Evolutionary conservation across 1,139 yeast genomes (phyloP).

Genomic region (Geotrichum phurueaensis): DNA sequence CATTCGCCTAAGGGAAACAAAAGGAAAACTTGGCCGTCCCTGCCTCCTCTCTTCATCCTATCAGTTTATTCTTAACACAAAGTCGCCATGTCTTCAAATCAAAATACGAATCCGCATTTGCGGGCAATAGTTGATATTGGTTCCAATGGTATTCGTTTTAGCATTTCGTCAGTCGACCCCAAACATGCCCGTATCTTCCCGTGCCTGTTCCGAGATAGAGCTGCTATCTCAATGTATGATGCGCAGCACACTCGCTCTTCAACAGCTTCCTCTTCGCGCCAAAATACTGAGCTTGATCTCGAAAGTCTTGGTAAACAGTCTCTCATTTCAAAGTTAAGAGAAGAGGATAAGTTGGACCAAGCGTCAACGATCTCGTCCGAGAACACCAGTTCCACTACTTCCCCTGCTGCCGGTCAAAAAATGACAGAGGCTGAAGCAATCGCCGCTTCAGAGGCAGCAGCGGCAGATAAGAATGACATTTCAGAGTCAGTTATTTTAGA

Average conservation of each 20-base stretch:
- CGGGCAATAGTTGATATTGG: slow-evolving; percentile 56
- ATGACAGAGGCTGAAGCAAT: slow-evolving; percentile 14
- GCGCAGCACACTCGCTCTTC: slow-evolving; percentile 30
- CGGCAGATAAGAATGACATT: slow-evolving; percentile 44
- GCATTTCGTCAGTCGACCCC: slow-evolving; percentile 57
- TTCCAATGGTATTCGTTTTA: slow-evolving; percentile 60
- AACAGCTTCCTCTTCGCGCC: not conserved
- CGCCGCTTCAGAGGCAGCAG: slow-evolving; percentile 21
- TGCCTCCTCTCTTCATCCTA: not conserved
- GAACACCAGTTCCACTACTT: not conserved
- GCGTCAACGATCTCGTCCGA: slow-evolving; percentile 5
- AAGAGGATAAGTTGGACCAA: slow-evolving; percentile 16
- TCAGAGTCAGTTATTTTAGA: slow-evolving; percentile 51
- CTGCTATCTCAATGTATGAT: slow-evolving; percentile 60
- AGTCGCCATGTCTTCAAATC: not conserved
- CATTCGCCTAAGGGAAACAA: too few species aligned
- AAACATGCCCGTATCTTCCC: slow-evolving; percentile 67
- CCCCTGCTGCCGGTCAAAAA: not conserved
- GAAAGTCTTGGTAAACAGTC: slow-evolving; percentile 16
- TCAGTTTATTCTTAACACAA: not conserved
- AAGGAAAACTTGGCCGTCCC: not conserved
- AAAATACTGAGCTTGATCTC: slow-evolving; percentile 25
- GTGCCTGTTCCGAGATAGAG: slow-evolving; percentile 60
- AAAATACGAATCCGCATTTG: not conserved
- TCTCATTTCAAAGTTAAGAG: not conserved